These are phyloP conservation scores for Handroanthus guayacan DNA, from an alignment of 257 asterid genomes.

Conservation along the genomic window DNA sequence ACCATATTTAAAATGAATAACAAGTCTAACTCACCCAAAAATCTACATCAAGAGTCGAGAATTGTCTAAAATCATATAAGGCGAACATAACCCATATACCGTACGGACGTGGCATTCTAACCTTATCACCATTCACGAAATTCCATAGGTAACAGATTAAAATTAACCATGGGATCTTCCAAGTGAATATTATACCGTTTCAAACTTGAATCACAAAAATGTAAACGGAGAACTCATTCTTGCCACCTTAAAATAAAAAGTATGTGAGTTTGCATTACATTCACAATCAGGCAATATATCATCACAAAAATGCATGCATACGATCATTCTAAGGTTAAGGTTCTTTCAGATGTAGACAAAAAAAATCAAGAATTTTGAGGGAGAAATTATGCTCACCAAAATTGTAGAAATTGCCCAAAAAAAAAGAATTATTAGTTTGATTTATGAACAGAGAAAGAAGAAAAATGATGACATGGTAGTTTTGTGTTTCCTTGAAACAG, in stretches of 20 bases:
- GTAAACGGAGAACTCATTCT: conserved; percentile 5
- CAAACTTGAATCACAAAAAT: not conserved
- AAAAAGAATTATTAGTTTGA: conserved; percentile 17
- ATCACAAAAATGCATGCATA: conserved; percentile 1
- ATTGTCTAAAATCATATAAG: too few species aligned
- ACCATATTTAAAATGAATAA: too few species aligned
- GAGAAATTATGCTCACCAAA: conserved; percentile 29
- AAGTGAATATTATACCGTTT: not conserved
- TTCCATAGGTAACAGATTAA: not conserved
- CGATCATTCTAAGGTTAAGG: conserved; percentile 4
- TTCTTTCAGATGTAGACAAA: not conserved
- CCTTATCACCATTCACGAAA: not conserved
- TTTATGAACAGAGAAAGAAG: conserved; percentile 25
- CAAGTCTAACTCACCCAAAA: too few species aligned
- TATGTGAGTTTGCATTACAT: not conserved
- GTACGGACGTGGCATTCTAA: not conserved
- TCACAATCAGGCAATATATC: not conserved
- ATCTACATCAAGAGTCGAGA: too few species aligned
- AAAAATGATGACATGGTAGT: conserved; percentile 19
- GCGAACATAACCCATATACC: too few species aligned
- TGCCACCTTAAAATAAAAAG: not conserved
- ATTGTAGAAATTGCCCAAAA: not conserved
- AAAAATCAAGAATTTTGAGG: not conserved
- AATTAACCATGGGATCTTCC: not conserved
- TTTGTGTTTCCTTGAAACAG: conserved; percentile 32